Evolutionary conservation across 179 eudicot species (phyloP), one percentile per base, ranked within the genome.

Genomic region (Corrigiola litoralis): DNA sequence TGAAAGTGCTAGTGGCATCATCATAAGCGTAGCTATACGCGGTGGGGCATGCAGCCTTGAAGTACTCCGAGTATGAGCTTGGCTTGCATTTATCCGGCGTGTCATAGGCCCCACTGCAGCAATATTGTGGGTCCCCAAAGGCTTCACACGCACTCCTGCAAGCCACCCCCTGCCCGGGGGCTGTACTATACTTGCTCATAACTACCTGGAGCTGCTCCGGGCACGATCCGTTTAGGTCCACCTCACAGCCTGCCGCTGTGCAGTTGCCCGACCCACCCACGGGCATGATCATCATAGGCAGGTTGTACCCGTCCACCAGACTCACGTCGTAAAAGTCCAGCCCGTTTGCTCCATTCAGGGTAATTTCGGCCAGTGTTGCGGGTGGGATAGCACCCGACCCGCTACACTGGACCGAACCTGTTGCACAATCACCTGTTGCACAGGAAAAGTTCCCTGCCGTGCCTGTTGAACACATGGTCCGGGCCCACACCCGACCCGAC

Each of bases 401-500:
- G 24, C 63, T 28, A 60, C 95, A 88, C 14, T 72, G 75, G 23
- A 84, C 21, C 5, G 63, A 37, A 21, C 85, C 81, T 32, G 84
- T 68, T 52, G 70, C 82, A 40, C 92, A 88, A 55, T 88, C 89
- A 1, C 78, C 95, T 2, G 95, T 88, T 61, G 55, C 64, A 60
- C 97, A 90, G 10, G 75, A 27, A 73, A 77, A 73, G 52, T 77
- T 79, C 5, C 83, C 82, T 0, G 81, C 46, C 13, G 79, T 12
- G 66, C 82, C 82, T 1, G 40, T 40, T 41, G 80, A 9, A 69
- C 97, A 90, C 24, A 64, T 59, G 6, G 97, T 84, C 1, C 95
- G 83, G 52, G 78, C 97, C 97, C 97, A 90, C 0, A 90, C 3
- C 18, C 95, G 84, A 57, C 95, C 95, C 11, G 97, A 90, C 95